Percentiles rank a stretch among this genome's conserved stretches.
These are phyloP conservation scores for Schizochytrium sp. DNA, from an alignment of 108 stramenopile species.

Conservation along the genomic window DNA sequence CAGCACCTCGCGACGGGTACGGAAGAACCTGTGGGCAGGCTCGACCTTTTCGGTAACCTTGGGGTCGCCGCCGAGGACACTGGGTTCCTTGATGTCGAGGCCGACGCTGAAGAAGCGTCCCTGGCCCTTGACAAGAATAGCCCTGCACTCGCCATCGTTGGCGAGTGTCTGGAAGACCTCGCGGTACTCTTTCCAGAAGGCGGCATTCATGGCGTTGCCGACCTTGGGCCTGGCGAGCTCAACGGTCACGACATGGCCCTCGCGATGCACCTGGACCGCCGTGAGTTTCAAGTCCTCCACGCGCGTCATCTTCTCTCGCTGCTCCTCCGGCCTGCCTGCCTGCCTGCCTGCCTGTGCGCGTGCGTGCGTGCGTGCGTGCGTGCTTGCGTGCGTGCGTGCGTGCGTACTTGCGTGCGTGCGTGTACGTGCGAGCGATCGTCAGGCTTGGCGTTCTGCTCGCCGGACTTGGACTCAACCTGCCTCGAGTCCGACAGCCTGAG, in stretches of 20 bases:
- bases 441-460: too few relatives aligned
- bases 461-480: too few relatives aligned
- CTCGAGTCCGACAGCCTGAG: too few relatives aligned
- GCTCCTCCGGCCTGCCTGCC: too few relatives aligned
- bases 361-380: too few relatives aligned
- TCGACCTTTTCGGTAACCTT: not conserved
- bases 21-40: slow-evolving; percentile 27
- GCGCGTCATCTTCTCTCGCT: not conserved
- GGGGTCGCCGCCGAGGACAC: not conserved
- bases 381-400: too few relatives aligned
- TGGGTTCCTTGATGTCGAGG: slow-evolving; percentile 36
- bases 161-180: slow-evolving; percentile 26
- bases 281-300: not conserved
- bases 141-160: slow-evolving; percentile 22
- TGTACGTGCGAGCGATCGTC: too few relatives aligned
- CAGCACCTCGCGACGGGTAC: slow-evolving; percentile 26
- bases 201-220: slow-evolving; percentile 40
- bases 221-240: slow-evolving; percentile 4
- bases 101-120: slow-evolving; percentile 40
- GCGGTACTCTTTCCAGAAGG: slow-evolving; percentile 35
- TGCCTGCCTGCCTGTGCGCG: too few relatives aligned
- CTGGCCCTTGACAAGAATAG: slow-evolving; percentile 32
- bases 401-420: too few relatives aligned
- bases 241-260: not conserved
- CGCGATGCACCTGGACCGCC: not conserved